Percentiles rank a stretch among this genome's conserved stretches.
Conservation (phyloP, 2,329 filamentous ascomycete species). For the Magnaporthiopsis rhizophila region DNA sequence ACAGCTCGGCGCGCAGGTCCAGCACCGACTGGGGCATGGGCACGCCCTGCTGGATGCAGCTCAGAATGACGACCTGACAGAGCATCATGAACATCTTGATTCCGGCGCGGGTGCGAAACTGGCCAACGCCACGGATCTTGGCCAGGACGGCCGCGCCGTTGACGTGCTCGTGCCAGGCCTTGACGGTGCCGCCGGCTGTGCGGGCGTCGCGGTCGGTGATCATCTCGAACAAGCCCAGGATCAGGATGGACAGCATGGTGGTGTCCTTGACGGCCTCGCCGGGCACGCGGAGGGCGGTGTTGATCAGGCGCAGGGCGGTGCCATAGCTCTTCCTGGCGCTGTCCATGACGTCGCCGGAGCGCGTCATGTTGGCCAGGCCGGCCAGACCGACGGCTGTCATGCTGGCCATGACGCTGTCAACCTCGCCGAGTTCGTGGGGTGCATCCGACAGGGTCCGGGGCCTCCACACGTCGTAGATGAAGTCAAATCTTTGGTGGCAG, state of each 20-base stretch:
- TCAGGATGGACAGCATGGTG: slow-evolving; percentile 45
- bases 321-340: slow-evolving; percentile 43
- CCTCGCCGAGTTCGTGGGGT: slow-evolving; percentile 14
- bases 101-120: slow-evolving; percentile 37
- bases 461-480: slow-evolving; percentile 44
- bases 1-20: slow-evolving; percentile 36
- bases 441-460: slow-evolving; percentile 23
- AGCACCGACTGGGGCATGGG: slow-evolving; percentile 40
- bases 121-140: slow-evolving; percentile 37
- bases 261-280: slow-evolving; percentile 35
- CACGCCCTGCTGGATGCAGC: slow-evolving; percentile 40
- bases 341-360: slow-evolving; percentile 32
- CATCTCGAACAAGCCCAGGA: slow-evolving; percentile 47
- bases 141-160: slow-evolving; percentile 44
- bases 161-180: slow-evolving; percentile 45
- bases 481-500: slow-evolving; percentile 43
- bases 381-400: slow-evolving; percentile 48
- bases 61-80: slow-evolving; percentile 41
- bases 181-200: slow-evolving; percentile 36
- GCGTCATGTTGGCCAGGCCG: slow-evolving; percentile 38
- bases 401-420: slow-evolving; percentile 41
- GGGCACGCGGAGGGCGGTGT: slow-evolving; percentile 38
- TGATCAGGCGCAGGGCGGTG: slow-evolving; percentile 41
- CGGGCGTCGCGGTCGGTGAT: slow-evolving; percentile 37
- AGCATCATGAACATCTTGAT: slow-evolving; percentile 47